Base-by-base conservation (phyloP, 768 basidiomycete genomes). In the Kwoniella bestiolae region DNA sequence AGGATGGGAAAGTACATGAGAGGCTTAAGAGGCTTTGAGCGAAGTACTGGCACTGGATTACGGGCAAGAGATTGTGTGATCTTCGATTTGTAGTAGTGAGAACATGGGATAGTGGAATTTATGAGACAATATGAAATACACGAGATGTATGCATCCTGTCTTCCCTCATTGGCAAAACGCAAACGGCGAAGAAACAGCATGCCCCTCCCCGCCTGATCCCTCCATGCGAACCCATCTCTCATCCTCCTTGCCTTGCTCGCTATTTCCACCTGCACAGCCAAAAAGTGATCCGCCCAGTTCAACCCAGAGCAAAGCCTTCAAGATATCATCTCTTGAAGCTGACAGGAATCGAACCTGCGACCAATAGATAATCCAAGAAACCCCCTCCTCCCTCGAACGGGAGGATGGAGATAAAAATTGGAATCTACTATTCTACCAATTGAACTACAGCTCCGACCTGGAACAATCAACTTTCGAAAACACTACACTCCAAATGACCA, bases 1-100 rank as follows among this genome's bases (percentile, higher is more conserved):
- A 65, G 61, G 66, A 69, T 45, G 65, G 58, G 3, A 65, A 72
- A 32, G 57, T 67, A 8, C 72, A 69, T 6, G 44, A 59, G 26
- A 70, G 75, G 59, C 63, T 74, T 14, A 72, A 73, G 63, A 70
- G 67, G 46, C 57, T 76, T 23, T 76, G 60, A 34, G 23, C 11
- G 8, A 41, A 8, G 38, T 41, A 18, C 8, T 47, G 18, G 11
- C 23, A 47, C 25, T 5, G 3, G 6, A 47, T 9, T 1, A 23
- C 46, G 9, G 11, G 46, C 12, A n/a, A 47, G 23, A 47, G n/a
- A 18, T 25, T n/a, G 46, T 47, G 23, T 18, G 25, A 5, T 25
- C 18, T 21, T 2, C 8, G 8, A 47, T 47, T 2, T 25, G 11
- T 25, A 47, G n/a, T 25, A 47, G 46, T 21, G 23, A 23, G 11